Conservation (phyloP, 495 filamentous ascomycete species). For the Cudoniella acicularis region DNA sequence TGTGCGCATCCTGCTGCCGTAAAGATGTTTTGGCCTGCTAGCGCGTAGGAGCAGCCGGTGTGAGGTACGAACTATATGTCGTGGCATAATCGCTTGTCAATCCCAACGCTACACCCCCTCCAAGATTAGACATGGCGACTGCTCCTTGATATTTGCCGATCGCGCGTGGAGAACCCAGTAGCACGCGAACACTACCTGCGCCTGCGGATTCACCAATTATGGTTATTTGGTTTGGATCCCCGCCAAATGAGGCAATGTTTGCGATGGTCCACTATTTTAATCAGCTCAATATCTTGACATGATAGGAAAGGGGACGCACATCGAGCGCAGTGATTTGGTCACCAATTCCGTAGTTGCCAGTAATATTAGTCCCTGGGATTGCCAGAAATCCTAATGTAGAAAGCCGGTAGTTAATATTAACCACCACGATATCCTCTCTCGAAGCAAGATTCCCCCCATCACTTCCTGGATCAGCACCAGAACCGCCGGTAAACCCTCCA, state of each 20-base stretch:
- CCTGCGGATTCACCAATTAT: constrained; percentile 71
- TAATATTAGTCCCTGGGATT: constrained; percentile 15
- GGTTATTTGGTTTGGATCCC: constrained; percentile 62
- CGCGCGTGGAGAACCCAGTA: constrained; percentile 26
- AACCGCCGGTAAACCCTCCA: constrained; percentile 52
- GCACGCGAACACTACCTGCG: constrained; percentile 47
- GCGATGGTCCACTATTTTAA: constrained; percentile 67
- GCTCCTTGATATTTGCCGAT: constrained; percentile 39
- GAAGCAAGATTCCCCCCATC: constrained; percentile 47
- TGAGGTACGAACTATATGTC: constrained; percentile 46
- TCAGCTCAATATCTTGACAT: too few relatives aligned
- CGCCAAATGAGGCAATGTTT: constrained; percentile 66
- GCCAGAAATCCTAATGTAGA: constrained; percentile 21
- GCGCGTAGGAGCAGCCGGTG: constrained; percentile 35
- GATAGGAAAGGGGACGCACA: constrained; percentile 39
- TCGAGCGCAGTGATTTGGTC: constrained; percentile 40
- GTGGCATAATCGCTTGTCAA: constrained; percentile 40
- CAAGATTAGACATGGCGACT: constrained; percentile 43
- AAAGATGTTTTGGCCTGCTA: constrained; percentile 34
- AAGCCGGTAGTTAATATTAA: constrained; percentile 36
- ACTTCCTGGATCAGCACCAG: constrained; percentile 32
- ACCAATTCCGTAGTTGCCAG: constrained; percentile 35
- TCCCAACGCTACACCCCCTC: constrained; percentile 37
- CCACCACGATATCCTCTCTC: constrained; percentile 42
- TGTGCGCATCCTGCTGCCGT: constrained; percentile 33